Conservation (phyloP, 2,329 filamentous ascomycete genomes). For the Blastomyces gilchristii region DNA sequence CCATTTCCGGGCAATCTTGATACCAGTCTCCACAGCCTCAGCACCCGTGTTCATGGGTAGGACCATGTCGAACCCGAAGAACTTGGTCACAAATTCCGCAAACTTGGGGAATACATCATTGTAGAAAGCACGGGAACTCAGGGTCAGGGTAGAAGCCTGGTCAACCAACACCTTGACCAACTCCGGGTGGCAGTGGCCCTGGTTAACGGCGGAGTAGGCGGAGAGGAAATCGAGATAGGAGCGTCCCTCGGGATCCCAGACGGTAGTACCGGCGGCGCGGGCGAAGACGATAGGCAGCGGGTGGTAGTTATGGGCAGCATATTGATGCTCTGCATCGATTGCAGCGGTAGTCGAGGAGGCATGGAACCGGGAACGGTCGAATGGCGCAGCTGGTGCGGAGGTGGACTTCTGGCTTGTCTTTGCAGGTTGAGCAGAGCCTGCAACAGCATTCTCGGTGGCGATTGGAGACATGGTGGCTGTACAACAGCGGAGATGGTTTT, state of each 20-base stretch:
- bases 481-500: not conserved
- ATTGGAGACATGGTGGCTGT: conserved; percentile 18
- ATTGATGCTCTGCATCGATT: conserved; percentile 69
- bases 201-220: conserved; percentile 95
- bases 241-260: conserved; percentile 94
- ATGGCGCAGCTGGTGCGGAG: conserved; percentile 26
- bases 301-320: conserved; percentile 97
- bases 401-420: conserved; percentile 28
- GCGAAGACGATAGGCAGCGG: conserved; percentile 91
- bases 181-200: conserved; percentile 95
- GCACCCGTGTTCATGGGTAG: conserved; percentile 97
- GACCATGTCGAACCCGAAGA: conserved; percentile 96
- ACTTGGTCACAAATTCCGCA: conserved; percentile 78
- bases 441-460: conserved; percentile 19
- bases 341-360: conserved; percentile 67
- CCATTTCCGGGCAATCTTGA: conserved; percentile 97
- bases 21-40: conserved; percentile 87
- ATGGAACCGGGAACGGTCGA: conserved; percentile 49
- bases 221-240: conserved; percentile 97
- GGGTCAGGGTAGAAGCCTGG: conserved; percentile 78
- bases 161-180: conserved; percentile 81
- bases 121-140: conserved; percentile 92
- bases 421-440: conserved; percentile 12
- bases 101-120: conserved; percentile 97
- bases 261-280: conserved; percentile 69